Conservation (phyloP, 176 grass and related monocot species). For the Secale cereale region DNA sequence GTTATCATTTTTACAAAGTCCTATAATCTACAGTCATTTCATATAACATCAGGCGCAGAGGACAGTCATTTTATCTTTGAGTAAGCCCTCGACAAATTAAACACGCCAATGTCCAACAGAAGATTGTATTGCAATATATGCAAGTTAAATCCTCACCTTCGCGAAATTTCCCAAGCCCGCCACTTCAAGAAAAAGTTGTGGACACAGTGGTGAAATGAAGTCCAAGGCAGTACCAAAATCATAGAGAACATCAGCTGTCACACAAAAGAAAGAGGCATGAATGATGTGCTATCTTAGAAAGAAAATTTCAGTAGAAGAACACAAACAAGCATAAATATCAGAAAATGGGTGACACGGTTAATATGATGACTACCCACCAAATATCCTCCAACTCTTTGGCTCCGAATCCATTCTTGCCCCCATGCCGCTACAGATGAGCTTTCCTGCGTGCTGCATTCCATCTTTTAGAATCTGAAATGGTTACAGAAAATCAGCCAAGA, state of each 20-base stretch:
- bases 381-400: conserved; percentile 97
- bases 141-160: conserved; percentile 54
- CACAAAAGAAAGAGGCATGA: conserved; percentile 1
- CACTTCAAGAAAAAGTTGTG: conserved; percentile 96
- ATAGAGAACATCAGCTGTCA: conserved; percentile 95
- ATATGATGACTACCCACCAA: conserved; percentile 45
- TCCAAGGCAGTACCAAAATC: conserved; percentile 91
- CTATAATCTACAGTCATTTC: not conserved
- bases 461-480: conserved; percentile 83
- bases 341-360: not conserved
- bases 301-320: not conserved
- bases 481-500: conserved; percentile 31
- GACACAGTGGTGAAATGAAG: conserved; percentile 88
- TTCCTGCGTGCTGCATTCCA: conserved; percentile 98
- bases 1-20: not conserved
- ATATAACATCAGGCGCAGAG: not conserved
- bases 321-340: not conserved
- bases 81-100: not conserved
- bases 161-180: conserved; percentile 92
- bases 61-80: not conserved
- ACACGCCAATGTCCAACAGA: not conserved
- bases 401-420: conserved; percentile 97
- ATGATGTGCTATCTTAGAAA: not conserved
- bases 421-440: conserved; percentile 94
- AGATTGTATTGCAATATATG: not conserved